Evolutionary conservation across 306 rosid species (phyloP), one percentile per base, ranked within the genome.

Genomic region (Ceratonia siliqua): DNA sequence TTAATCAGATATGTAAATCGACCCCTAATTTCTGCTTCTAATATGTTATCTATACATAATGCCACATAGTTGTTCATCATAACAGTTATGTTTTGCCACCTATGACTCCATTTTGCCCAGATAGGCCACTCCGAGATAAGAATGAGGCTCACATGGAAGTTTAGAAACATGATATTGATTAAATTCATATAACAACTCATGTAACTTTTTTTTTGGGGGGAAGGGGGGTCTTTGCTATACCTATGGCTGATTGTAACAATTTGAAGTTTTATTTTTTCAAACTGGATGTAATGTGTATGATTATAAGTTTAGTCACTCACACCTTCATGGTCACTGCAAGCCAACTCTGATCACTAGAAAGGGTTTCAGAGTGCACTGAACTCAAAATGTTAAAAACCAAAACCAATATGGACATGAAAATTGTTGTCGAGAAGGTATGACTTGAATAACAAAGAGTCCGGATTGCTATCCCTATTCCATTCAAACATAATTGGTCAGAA

Each of bases 321-420:
- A 93, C 98, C 93, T 91, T 91, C 83, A 79, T 84, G 43, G 86
- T 79, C 78, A 89, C 85, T 32, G 91, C 85, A 46, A 77, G 77
- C 97, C 97, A 93, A 64, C 82, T 82, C 66, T 82, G 92, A 82
- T 91, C 93, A 72, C 81, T 59, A 41, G 71, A 83, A 70, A 94
- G 87, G 50, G 80, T 83, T 86, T 86, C 83, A 70, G 87, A 82
- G 49, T 80, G 88, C 59, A 58, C 91, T 52, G 82, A 83, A 81
- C 87, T 78, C 82, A 91, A 78, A 70, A 83, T 81, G 54, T 81
- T 87, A 68, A 82, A 84, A 70, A 81, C 87, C 70, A 90, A 83
- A 81, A 83, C 78, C 27, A 83, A 79, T 81, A 83, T 45, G 36
- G 84, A 75, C 76, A 14, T 72, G 39, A 73, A 82, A 74, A 81